Conservation (phyloP, 768 basidiomycete genomes). For the Porpolomopsis calyptriformis region DNA sequence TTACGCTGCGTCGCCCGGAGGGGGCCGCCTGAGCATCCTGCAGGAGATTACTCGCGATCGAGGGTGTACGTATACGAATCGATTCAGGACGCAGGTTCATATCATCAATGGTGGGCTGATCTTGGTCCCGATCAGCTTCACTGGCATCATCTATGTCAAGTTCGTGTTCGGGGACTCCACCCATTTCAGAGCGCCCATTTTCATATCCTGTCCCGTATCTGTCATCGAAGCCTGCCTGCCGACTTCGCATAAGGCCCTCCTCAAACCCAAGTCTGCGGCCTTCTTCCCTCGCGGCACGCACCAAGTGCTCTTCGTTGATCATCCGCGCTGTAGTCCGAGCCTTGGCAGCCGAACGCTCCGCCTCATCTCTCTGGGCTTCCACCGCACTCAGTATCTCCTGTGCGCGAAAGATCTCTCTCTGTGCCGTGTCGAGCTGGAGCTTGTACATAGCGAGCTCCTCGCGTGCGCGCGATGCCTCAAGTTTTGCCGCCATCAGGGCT, state of each 20-base stretch:
- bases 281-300: conserved; percentile 47
- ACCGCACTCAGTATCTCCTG: conserved; percentile 37
- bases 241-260: conserved; percentile 27
- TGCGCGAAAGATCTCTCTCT: conserved; percentile 42
- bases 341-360: conserved; percentile 41
- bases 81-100: background rate
- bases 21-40: background rate
- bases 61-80: conserved; percentile 18
- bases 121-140: background rate
- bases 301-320: conserved; percentile 38
- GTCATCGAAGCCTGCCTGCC: background rate
- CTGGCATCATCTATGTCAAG: conserved; percentile 1
- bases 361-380: conserved; percentile 46
- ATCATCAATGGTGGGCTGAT: background rate
- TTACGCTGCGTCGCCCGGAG: background rate
- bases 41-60: background rate
- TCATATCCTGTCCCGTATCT: background rate
- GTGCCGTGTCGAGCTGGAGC: conserved; percentile 30
- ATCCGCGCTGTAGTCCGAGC: conserved; percentile 42
- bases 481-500: conserved; percentile 18
- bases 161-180: background rate
- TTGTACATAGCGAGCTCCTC: conserved; percentile 30
- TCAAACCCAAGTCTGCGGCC: conserved; percentile 42
- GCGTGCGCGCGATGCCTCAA: conserved; percentile 25
- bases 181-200: background rate